phyloP scores from a whole-genome alignment of 1,284 basidiomycete species.

The Cutaneotrichosporon sp. region DNA sequence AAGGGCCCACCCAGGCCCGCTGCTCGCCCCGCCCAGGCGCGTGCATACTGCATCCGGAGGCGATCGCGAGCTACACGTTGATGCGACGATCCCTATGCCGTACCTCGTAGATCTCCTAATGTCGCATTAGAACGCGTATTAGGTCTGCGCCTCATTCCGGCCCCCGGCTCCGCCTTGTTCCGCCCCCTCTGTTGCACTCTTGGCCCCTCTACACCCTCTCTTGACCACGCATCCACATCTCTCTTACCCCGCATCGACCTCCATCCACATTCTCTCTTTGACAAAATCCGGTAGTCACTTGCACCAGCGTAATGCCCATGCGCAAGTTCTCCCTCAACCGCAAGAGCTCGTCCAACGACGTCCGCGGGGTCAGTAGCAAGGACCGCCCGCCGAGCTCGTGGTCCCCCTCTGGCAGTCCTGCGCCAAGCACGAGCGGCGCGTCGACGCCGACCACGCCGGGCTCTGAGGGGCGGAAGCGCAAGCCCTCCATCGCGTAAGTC shows the following conservation, averaged over 20 bases:
- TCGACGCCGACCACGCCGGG: background rate
- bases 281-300: background rate
- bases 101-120: no score
- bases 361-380: constrained; percentile 9
- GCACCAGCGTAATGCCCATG: constrained; percentile 11
- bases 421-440: background rate
- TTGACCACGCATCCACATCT: background rate
- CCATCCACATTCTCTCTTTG: background rate
- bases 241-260: background rate
- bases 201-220: no score
- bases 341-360: constrained; percentile 13
- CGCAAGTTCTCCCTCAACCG: constrained; percentile 18
- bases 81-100: no score
- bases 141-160: no score
- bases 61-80: no score
- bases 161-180: background rate
- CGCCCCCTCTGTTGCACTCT: background rate
- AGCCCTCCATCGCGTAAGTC: constrained; percentile 13
- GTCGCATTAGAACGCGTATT: background rate
- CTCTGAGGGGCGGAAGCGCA: background rate
- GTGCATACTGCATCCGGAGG: no score
- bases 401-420: background rate
- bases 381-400: constrained; percentile 8
- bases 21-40: no score
- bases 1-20: no score